These are phyloP conservation scores for Magnusiomyces suaveolens DNA, from an alignment of 1,139 yeast genomes.

Conservation along the genomic window DNA sequence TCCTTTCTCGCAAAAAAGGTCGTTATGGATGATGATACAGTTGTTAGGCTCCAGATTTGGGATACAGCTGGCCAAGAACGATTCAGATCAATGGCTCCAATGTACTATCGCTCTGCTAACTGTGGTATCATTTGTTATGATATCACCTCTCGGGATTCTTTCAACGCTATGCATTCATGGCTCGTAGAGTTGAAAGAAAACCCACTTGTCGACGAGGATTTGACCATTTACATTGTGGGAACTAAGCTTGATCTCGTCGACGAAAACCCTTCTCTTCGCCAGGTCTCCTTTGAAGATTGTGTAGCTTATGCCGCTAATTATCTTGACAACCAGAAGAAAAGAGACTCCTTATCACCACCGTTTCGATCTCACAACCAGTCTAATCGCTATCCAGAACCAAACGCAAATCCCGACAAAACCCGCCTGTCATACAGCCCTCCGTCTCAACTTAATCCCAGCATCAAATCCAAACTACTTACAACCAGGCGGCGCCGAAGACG, in stretches of 20 bases:
- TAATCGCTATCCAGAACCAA: no score
- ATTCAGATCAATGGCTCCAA: conserved; percentile 86
- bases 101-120: conserved; percentile 90
- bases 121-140: conserved; percentile 90
- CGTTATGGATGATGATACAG: conserved; percentile 61
- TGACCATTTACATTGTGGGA: conserved; percentile 80
- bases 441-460: conserved; percentile 51
- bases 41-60: conserved; percentile 87
- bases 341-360: not conserved
- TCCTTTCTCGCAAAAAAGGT: conserved; percentile 88
- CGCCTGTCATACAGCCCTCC: conserved; percentile 31
- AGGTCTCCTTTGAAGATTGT: conserved; percentile 33
- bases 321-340: conserved; percentile 17
- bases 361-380: no score
- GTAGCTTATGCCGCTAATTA: conserved; percentile 30
- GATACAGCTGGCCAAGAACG: conserved; percentile 94
- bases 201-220: conserved; percentile 52
- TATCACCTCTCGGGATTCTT: conserved; percentile 85
- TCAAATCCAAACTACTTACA: conserved; percentile 77
- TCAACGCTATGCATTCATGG: conserved; percentile 85
- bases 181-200: conserved; percentile 82
- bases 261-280: conserved; percentile 30
- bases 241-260: conserved; percentile 63
- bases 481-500: conserved; percentile 23
- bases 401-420: not conserved